Percentiles rank a stretch among this genome's conserved stretches.
Evolutionary conservation across 1,284 basidiomycete genomes (phyloP).

Genomic region (Boletus sp.): DNA sequence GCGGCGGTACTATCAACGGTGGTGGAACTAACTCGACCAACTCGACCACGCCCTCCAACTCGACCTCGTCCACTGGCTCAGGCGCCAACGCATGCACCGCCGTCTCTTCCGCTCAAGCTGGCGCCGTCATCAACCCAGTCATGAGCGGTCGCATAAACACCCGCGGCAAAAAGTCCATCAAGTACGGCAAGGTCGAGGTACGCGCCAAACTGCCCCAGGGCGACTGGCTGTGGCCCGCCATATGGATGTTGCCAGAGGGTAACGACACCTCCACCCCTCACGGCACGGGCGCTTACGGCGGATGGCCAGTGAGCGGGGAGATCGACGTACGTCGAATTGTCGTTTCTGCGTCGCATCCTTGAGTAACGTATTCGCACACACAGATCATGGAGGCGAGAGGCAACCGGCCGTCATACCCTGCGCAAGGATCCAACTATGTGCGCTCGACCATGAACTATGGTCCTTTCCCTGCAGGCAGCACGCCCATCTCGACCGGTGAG

Average conservation of each 20-base stretch:
- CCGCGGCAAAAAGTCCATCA: slow-evolving; percentile 54
- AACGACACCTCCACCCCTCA: slow-evolving; percentile 25
- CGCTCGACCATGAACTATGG: slow-evolving; percentile 78
- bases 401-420: slow-evolving; percentile 57
- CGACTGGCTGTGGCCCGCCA: slow-evolving; percentile 80
- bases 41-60: slow-evolving; percentile 23
- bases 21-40: slow-evolving; percentile 27
- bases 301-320: slow-evolving; percentile 72
- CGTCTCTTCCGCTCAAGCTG: slow-evolving; percentile 58
- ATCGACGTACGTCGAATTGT: slow-evolving; percentile 51
- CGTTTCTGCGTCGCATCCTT: neutral
- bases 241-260: slow-evolving; percentile 77
- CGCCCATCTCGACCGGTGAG: slow-evolving; percentile 50
- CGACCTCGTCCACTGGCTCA: slow-evolving; percentile 15
- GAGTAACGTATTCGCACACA: too few species aligned
- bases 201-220: slow-evolving; percentile 39
- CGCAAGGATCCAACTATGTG: slow-evolving; percentile 68
- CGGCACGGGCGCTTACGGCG: slow-evolving; percentile 52
- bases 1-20: too few species aligned
- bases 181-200: slow-evolving; percentile 73
- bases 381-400: slow-evolving; percentile 73
- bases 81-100: slow-evolving; percentile 38
- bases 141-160: slow-evolving; percentile 74
- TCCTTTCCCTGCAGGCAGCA: slow-evolving; percentile 37
- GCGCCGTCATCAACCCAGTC: slow-evolving; percentile 74